Conservation (phyloP, 2,329 filamentous ascomycete species). For the Bipolaris bicolor region DNA sequence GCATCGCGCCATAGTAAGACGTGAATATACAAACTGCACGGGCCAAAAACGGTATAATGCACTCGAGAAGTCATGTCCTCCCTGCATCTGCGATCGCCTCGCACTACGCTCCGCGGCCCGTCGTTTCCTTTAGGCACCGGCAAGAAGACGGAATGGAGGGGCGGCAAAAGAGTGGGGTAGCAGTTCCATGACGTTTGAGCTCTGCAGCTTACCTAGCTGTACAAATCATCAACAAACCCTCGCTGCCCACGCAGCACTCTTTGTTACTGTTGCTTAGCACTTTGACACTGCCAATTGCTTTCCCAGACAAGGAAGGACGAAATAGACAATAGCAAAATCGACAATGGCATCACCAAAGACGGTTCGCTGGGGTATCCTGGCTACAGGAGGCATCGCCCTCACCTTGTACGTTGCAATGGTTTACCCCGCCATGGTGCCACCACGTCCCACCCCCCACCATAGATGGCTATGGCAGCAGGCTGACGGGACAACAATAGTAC, state of each 20-base stretch:
- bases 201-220: constrained; percentile 1
- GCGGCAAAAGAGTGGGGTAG: constrained; percentile 25
- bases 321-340: background rate
- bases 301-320: background rate
- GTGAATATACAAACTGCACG: no score
- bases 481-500: constrained; percentile 48
- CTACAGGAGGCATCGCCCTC: constrained; percentile 56
- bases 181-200: constrained; percentile 24
- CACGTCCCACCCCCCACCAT: constrained; percentile 17
- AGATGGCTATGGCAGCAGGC: constrained; percentile 12
- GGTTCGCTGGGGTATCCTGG: constrained; percentile 55
- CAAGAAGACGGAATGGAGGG: background rate
- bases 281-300: background rate
- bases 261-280: no score
- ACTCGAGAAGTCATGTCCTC: no score
- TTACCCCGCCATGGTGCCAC: constrained; percentile 27
- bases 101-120: constrained; percentile 5
- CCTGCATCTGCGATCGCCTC: no score
- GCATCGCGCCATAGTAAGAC: no score
- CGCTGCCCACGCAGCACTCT: background rate
- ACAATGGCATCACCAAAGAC: constrained; percentile 46
- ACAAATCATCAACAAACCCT: background rate
- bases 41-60: no score
- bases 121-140: constrained; percentile 13
- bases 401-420: constrained; percentile 44